phyloP scores from a whole-genome alignment of 1,139 yeast species.

The Casaregolazyma suthepensis region DNA sequence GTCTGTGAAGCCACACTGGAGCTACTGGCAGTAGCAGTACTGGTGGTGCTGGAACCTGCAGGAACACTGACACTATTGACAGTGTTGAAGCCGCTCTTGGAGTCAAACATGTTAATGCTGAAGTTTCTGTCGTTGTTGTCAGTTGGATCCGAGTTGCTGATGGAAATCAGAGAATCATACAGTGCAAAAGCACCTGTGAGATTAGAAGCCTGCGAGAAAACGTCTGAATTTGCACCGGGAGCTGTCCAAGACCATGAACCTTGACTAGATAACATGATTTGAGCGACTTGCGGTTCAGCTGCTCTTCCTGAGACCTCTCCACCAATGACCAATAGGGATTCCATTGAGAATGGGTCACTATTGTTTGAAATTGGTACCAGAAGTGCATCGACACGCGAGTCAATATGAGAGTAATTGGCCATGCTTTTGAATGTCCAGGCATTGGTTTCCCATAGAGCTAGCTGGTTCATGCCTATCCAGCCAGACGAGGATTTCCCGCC shows the following conservation, averaged over 20 bases:
- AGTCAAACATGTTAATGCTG: constrained; percentile 4
- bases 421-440: constrained; percentile 51
- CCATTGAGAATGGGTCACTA: constrained; percentile 8
- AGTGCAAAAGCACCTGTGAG: constrained; percentile 38
- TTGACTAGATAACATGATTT: constrained; percentile 32
- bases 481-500: constrained; percentile 53
- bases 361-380: constrained; percentile 37
- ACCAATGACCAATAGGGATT: constrained; percentile 34
- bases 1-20: neutral
- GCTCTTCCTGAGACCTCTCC: constrained; percentile 35
- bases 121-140: neutral
- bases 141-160: constrained; percentile 14
- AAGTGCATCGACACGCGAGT: constrained; percentile 44
- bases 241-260: constrained; percentile 43
- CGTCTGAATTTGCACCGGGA: constrained; percentile 11
- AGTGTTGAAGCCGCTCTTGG: neutral
- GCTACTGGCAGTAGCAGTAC: neutral
- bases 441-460: constrained; percentile 53
- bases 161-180: constrained; percentile 36
- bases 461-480: constrained; percentile 56
- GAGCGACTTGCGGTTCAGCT: constrained; percentile 40
- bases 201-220: neutral
- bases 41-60: neutral
- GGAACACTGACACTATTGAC: neutral
- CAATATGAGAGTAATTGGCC: constrained; percentile 32